Percentiles rank a stretch among this genome's conserved stretches.
Evolutionary conservation across 345 rosid species (phyloP).

Genomic region (Balakata baccata): DNA sequence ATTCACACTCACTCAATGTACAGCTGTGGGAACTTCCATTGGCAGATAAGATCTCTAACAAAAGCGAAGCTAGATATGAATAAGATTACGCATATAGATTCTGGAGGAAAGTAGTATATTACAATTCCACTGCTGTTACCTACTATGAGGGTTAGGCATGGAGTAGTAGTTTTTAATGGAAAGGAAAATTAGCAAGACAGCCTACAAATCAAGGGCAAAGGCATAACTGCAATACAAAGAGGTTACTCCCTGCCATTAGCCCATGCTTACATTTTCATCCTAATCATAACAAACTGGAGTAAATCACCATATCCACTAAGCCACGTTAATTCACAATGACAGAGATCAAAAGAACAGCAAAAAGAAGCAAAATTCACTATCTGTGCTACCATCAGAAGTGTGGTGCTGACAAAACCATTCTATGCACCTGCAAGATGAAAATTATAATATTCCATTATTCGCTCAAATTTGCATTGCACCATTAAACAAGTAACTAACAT

Average conservation of each 20-base stretch:
- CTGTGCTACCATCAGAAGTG: conserved; percentile 42
- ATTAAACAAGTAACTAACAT: too few species aligned
- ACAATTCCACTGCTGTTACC: conserved; percentile 31
- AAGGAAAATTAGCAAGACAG: conserved; percentile 25
- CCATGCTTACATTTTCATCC: conserved; percentile 42
- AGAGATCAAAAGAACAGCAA: conserved; percentile 25
- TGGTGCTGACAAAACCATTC: conserved; percentile 21
- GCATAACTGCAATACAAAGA: conserved; percentile 48
- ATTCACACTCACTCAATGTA: too few species aligned
- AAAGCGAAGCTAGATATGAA: not conserved
- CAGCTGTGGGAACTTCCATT: too few species aligned
- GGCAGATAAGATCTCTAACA: too few species aligned
- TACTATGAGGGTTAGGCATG: conserved; percentile 34
- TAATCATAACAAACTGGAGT: conserved; percentile 35
- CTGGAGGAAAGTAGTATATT: conserved; percentile 10
- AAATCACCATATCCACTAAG: conserved; percentile 39
- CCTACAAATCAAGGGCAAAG: conserved; percentile 39
- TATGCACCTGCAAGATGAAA: conserved; percentile 45
- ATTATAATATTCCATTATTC: conserved; percentile 3
- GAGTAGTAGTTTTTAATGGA: conserved; percentile 18
- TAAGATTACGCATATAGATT: conserved; percentile 2
- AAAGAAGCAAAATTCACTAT: conserved; percentile 35
- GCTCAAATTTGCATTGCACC: not conserved
- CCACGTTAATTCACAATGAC: conserved; percentile 42
- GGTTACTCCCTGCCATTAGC: conserved; percentile 40